phyloP scores from a whole-genome alignment of 805 yeast genomes.

The Candida saitoana region DNA sequence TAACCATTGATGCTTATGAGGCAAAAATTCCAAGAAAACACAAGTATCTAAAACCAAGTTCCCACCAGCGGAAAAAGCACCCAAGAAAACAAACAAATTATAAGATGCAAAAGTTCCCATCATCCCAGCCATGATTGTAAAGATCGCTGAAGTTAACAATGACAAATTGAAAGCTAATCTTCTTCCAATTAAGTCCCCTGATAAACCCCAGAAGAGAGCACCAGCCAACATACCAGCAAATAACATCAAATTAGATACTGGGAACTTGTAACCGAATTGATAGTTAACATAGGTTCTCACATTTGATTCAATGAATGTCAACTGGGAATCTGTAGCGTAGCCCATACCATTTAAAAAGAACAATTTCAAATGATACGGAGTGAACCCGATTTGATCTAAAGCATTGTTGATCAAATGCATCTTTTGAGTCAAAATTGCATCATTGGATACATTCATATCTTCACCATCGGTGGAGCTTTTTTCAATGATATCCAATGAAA shows the following conservation, averaged over 20 bases:
- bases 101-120: constrained; percentile 23
- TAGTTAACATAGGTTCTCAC: constrained; percentile 44
- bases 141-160: constrained; percentile 17
- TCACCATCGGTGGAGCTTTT: background rate
- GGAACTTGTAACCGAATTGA: constrained; percentile 44
- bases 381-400: constrained; percentile 41
- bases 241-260: constrained; percentile 38
- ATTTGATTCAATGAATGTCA: constrained; percentile 44
- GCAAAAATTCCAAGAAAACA: constrained; percentile 24
- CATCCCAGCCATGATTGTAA: constrained; percentile 23
- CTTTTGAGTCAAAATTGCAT: constrained; percentile 25
- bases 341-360: constrained; percentile 55
- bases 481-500: background rate
- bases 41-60: constrained; percentile 27
- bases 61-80: constrained; percentile 24
- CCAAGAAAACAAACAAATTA: constrained; percentile 19
- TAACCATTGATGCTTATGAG: constrained; percentile 22
- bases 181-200: constrained; percentile 54
- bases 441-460: constrained; percentile 22
- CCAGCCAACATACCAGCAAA: constrained; percentile 47
- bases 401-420: constrained; percentile 28
- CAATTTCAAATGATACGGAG: constrained; percentile 49
- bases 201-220: constrained; percentile 51
- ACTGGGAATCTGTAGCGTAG: constrained; percentile 51
- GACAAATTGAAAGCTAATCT: constrained; percentile 43